Conservation (phyloP, 1,284 basidiomycete species). For the Taiwanofungus camphoratus region DNA sequence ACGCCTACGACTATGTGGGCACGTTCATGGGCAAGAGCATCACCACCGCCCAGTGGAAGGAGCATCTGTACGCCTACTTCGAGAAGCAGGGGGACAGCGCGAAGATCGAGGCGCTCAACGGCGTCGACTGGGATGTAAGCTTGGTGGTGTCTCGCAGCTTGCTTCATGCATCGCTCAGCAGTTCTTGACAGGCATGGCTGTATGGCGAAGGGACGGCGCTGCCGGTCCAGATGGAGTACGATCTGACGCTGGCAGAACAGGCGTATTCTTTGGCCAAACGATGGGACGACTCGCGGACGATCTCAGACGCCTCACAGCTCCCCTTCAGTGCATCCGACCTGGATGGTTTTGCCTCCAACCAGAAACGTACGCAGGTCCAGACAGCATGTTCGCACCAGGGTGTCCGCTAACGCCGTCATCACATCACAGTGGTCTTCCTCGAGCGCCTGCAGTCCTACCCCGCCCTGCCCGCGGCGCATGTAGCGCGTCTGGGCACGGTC, state of each 20-base stretch:
- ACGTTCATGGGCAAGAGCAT: conserved; percentile 81
- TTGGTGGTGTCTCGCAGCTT: not conserved
- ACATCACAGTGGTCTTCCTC: conserved; percentile 60
- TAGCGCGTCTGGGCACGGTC: conserved; percentile 47
- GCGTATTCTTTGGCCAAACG: conserved; percentile 68
- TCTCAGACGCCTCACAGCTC: conserved; percentile 38
- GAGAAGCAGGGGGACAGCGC: conserved; percentile 51
- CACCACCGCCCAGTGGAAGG: conserved; percentile 85
- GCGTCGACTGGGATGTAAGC: conserved; percentile 75
- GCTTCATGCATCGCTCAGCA: not conserved
- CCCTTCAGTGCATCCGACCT: conserved; percentile 52
- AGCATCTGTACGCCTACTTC: conserved; percentile 82
- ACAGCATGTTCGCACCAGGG: not conserved
- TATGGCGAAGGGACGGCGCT: conserved; percentile 78
- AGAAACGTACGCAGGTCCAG: conserved; percentile 45
- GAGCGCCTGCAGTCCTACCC: conserved; percentile 56
- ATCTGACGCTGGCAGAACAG: conserved; percentile 70
- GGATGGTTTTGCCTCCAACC: conserved; percentile 58
- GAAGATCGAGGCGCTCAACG: conserved; percentile 65
- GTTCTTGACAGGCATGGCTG: conserved; percentile 67
- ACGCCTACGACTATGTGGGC: conserved; percentile 76
- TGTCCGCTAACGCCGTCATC: not conserved
- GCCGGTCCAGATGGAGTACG: conserved; percentile 81
- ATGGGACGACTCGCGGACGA: conserved; percentile 70
- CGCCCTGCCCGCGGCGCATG: conserved; percentile 49